Base-by-base conservation (phyloP, 495 filamentous ascomycete genomes). In the Aspergillus steynii region DNA sequence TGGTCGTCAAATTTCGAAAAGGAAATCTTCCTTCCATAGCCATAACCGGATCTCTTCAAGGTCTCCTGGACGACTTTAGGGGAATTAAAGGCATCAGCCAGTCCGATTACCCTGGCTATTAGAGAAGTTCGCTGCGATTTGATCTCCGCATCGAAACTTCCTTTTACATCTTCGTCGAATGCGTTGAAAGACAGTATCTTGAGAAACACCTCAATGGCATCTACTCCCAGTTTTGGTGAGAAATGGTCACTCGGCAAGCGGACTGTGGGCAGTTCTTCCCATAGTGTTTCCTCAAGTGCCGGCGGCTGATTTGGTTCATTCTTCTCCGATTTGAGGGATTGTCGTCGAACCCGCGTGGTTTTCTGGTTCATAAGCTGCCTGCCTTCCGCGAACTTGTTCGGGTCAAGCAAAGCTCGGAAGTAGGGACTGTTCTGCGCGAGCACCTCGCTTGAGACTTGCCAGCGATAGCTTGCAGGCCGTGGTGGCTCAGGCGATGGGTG, bases 361-460 rank as follows among this genome's bases (percentile, higher is more conserved):
- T 70, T 70, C 46, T 74, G 72, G 27, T 70, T 65, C 62, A 72
- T 61, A 32, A 74, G 66, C 14, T 70, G n/a, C 46, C 67, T 74
- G 6, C 80, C 80, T 58, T 83, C 81, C 1, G 65, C 65, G 58
- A 83, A 83, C 56, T 83, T 83, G 26, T 70, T 63, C 1, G 77
- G 74, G 53, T 83, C 79, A 8, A 83, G 67, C 6, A 83, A 64
- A 6, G 71, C 76, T 32, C 73, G 66, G 50, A 83, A 83, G 46
- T 83, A 83, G 2, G 75, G 75, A 56, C 76, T 77, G 15, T 72
- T 74, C 12, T 55, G 45, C 29, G 64, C 68, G 9, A 80, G 65
- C 45, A 55, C 59, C 9, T 69, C 56, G 51, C 71, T 78, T 32
- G 66, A 67, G 10, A 80, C 72, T 56, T 68, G 71, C 78, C 78